Evolutionary conservation across 106 monocot genomes (phyloP), one percentile per base, ranked within the genome.

Genomic region (Acanthochlamys bracteata): DNA sequence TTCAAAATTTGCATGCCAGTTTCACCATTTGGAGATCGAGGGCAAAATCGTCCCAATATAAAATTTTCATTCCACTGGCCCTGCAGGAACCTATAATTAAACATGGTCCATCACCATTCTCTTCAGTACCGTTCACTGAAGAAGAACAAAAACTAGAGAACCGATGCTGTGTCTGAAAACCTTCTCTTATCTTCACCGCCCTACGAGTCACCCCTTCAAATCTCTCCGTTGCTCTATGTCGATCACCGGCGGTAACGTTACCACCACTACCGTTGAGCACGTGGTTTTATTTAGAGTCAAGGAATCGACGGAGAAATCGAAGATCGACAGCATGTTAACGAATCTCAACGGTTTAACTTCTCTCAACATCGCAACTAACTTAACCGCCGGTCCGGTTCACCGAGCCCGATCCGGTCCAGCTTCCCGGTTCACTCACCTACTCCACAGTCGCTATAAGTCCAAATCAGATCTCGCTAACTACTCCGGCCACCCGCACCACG

Each of bases 231-330:
- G 19, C n/a, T 21, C 33, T 6, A 33, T 33, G 33, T n/a, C 55
- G 71, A 22, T 68, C 51, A 25, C 64, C 17, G 60, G 66, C 14
- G 33, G 33, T 33, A 33, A 33, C 33, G 33, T 16, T 13, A 10
- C 45, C 59, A 57, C 59, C 41, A 25, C 72, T 63, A 60, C 59
- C 24, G 69, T 96, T 62, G 96, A 96, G 57, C 96, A 96, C 78
- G 62, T 91, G 26, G 96, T 96, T 64, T 84, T 96, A 69, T 85
- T 91, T 84, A 88, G 84, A 73, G 71, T 80, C 64, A 82, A 76
- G 19, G 73, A 78, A 16, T 51, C 59, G 66, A 73, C 82, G 26
- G 82, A 75, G 16, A 53, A 81, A 7, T 68, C 80, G 42, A 58
- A 67, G 64, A 11, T 79, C 77, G 76, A 73, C 52, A 54, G 80